Evolutionary conservation across 768 basidiomycete species (phyloP), one percentile per base, ranked within the genome.

Genomic region (Naganishia vaughanmartiniae): DNA sequence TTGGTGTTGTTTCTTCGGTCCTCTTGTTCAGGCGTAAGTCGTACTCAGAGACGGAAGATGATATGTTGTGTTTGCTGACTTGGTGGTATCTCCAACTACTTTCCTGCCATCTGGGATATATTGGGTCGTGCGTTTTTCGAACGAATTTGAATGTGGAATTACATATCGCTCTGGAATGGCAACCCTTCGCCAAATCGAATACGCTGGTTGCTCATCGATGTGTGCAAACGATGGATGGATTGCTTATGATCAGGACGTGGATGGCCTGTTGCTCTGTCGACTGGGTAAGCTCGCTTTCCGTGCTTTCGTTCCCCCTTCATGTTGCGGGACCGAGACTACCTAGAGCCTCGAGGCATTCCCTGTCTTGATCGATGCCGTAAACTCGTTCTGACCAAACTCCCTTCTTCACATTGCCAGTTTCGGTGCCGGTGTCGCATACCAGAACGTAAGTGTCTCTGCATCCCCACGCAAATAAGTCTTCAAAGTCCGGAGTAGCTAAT

Each of bases 1-100:
- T 82, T 24, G 81, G 81, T 73, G 77, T 82, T n/a, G 80, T 80
- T n/a, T 74, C 79, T 19, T 80, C 79, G 28, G 81, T 82, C 39
- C 71, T 82, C 11, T 65, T 81, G 26, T 82, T 82, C 77, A 72
- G 80, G 66, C 76, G 81, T 82, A 55, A 76, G 81, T 77, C 7
- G 1, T 21, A 10, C 28, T 33, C 56, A 36, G 6, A 28, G 1
- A n/a, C 24, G 7, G 48, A 24, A 51, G 48, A 14, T 4, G 14
- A n/a, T 51, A n/a, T 26, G 48, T 3, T 51, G 24, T n/a, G n/a
- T 14, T 4, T 51, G 48, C 42, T 24, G 34, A 54, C 53, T 26
- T 34, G n/a, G 26, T 26, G 33, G 68, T 55, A 54, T 36, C 39
- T 31, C 24, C 45, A 28, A 28, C 45, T 67, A 51, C 46, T 14